These are phyloP conservation scores for Eucommia ulmoides DNA, from an alignment of 257 asterid species.

Conservation along the genomic window DNA sequence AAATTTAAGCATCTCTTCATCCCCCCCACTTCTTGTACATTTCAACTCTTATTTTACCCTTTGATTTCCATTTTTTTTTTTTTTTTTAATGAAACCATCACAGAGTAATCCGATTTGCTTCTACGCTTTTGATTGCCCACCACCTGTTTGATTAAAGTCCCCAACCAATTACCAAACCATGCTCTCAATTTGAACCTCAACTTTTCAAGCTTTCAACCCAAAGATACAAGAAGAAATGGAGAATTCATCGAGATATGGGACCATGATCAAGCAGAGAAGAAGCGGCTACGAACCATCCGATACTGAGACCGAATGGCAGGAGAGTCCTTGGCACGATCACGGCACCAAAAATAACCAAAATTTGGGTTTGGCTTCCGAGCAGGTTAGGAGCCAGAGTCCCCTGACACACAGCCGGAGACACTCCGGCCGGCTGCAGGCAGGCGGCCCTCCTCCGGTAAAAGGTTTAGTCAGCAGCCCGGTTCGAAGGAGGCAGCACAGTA, in stretches of 20 bases:
- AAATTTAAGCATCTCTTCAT: slow-evolving; percentile 2
- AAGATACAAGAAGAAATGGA: slow-evolving; percentile 15
- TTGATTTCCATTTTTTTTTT: neutral
- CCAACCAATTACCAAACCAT: neutral
- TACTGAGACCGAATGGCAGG: slow-evolving; percentile 42
- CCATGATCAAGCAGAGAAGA: slow-evolving; percentile 16
- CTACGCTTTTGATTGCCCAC: neutral
- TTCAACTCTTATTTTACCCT: neutral
- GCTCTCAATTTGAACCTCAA: neutral
- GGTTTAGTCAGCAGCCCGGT: slow-evolving; percentile 7
- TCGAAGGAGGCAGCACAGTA: slow-evolving; percentile 24
- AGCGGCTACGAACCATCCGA: slow-evolving; percentile 70
- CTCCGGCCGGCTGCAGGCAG: neutral
- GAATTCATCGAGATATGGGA: slow-evolving; percentile 6
- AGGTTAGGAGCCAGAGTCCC: slow-evolving; percentile 7
- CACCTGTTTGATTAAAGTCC: neutral
- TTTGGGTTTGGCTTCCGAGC: slow-evolving; percentile 3
- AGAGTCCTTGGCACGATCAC: slow-evolving; percentile 38
- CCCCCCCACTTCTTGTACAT: neutral
- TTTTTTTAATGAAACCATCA: neutral
- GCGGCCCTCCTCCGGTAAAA: slow-evolving; percentile 3
- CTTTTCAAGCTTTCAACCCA: neutral
- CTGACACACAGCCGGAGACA: neutral
- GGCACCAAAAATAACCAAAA: slow-evolving; percentile 4
- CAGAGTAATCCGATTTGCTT: neutral